Base-by-base conservation (phyloP, 352 stramenopile genomes). In the Phytophthora boehmeriae region DNA sequence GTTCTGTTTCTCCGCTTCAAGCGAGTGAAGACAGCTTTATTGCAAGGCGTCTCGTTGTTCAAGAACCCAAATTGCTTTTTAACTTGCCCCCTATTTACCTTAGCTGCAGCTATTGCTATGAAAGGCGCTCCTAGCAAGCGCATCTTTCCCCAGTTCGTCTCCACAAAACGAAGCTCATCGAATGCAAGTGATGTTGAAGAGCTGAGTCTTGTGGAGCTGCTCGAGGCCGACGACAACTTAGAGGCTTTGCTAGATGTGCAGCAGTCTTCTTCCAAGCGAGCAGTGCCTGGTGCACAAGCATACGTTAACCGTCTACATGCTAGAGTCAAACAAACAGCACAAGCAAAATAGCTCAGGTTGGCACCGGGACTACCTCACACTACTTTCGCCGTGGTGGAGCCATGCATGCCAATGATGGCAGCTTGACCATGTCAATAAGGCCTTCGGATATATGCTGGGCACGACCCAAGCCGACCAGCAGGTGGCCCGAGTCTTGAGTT, bases 1-100 rank as follows among this genome's bases (percentile, higher is more conserved):
- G 41, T 58, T 6, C 2, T 62, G 20, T 70, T 70, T 23, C 22
- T 70, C 11, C 23, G 62, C 2, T 65, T 62, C 13, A 65, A 58
- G 38, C 34, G 50, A 0, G 44, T 63, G 0, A 60, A 66, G n/a
- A 66, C 28, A 28, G 47, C 42, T 2, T 44, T 59, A 35, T 35
- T 55, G 13, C 59, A 63, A 32, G 47, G 52, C 20, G 53, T 63
- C 5, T 62, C 43, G 0, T 23, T 71, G 4, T 71, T 62, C 20
- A 63, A 62, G 9, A 44, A 62, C 28, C 62, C 55, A 2, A 35
- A 19, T 1, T 34, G 14, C 20, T 53, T 56, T n/a, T 28, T 56
- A n/a, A 71, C 41, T 0, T 71, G 63, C 4, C 52, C 51, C 2
- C 22, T 67, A 10, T 50, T 54, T 49, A 25, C 49, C 0, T 47